phyloP scores from a whole-genome alignment of 1,284 basidiomycete genomes.

The Puccinia triticina region DNA sequence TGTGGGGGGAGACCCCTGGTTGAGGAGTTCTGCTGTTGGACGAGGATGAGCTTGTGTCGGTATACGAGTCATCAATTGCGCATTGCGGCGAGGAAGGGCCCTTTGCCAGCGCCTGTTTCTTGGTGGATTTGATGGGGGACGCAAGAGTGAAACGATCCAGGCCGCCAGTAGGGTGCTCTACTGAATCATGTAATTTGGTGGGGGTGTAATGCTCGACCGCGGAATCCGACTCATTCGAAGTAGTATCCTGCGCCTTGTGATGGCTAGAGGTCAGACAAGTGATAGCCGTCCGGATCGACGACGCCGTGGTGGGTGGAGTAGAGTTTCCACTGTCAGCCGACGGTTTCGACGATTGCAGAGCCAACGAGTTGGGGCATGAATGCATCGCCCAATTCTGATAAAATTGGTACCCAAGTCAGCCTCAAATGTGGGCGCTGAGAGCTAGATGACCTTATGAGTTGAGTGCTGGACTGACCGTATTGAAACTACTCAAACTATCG shows the following conservation, averaged over 20 bases:
- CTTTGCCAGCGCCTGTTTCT: background rate
- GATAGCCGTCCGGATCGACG: slow-evolving; percentile 29
- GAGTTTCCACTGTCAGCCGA: slow-evolving; percentile 20
- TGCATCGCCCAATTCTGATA: slow-evolving; percentile 39
- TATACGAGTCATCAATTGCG: background rate
- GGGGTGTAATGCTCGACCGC: slow-evolving; percentile 11
- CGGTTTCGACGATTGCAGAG: slow-evolving; percentile 9
- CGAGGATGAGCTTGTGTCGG: slow-evolving; percentile 8
- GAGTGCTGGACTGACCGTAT: slow-evolving; percentile 26
- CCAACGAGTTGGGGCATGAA: slow-evolving; percentile 21
- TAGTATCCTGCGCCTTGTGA: background rate
- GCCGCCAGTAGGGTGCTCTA: background rate
- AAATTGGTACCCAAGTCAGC: background rate
- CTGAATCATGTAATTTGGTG: background rate
- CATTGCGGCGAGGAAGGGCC: background rate
- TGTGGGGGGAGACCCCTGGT: slow-evolving; percentile 28
- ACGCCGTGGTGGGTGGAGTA: slow-evolving; percentile 18
- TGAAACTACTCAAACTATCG: slow-evolving; percentile 28
- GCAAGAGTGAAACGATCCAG: slow-evolving; percentile 17
- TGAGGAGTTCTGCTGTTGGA: slow-evolving; percentile 29
- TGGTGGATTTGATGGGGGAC: background rate
- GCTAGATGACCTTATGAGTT: background rate
- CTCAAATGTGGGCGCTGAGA: background rate
- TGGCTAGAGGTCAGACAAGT: slow-evolving; percentile 21
- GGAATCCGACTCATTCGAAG: slow-evolving; percentile 14